Evolutionary conservation across 1,139 yeast genomes (phyloP), one percentile per base, ranked within the genome.

Genomic region (Candida pseudocylindracea): DNA sequence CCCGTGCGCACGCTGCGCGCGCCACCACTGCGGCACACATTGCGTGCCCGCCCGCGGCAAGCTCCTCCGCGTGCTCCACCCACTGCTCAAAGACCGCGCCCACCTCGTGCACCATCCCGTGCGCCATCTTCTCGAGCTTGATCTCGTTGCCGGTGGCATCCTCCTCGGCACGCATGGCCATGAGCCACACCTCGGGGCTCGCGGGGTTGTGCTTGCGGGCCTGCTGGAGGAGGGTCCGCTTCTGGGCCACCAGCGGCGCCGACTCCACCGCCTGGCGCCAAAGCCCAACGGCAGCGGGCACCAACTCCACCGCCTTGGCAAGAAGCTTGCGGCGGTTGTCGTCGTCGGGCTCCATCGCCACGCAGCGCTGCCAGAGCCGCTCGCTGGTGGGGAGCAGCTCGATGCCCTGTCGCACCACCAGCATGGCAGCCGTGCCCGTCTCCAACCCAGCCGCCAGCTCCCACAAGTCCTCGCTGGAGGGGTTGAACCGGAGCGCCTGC

Each of bases 381-480:
- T 46, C 55, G 33, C 53, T 58, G 2, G 42, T 41, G 0, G 81
- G 80, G 6, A 68, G 39, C 30, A 53, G 55, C 35, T 66, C 73
- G 13, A 74, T 48, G 0, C 70, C 79, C 40, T 63, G 69, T 56
- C 75, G 70, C 26, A 78, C 48, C 1, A 79, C 61, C 35, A 67
- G 55, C 33, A 56, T 43, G 0, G 40, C 36, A 31, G 73, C 83
- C 2, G 53, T 37, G 0, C 43, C 33, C 31, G 45, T 54, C 44
- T 85, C 94, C 29, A 79, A 51, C 3, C 67, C 70, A 31, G 60
- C 49, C 0, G 93, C 92, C 36, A 63, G 63, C 2, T 68, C 37
- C 98, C 98, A 88, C 10, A 88, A 50, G 29, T 55, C 55, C 32
- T 67, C 61, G 2, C 83, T 70, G 30, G 51, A 53, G 1, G 69